Conservation (phyloP, 1,284 basidiomycete genomes). For the Tilletia walkeri region DNA sequence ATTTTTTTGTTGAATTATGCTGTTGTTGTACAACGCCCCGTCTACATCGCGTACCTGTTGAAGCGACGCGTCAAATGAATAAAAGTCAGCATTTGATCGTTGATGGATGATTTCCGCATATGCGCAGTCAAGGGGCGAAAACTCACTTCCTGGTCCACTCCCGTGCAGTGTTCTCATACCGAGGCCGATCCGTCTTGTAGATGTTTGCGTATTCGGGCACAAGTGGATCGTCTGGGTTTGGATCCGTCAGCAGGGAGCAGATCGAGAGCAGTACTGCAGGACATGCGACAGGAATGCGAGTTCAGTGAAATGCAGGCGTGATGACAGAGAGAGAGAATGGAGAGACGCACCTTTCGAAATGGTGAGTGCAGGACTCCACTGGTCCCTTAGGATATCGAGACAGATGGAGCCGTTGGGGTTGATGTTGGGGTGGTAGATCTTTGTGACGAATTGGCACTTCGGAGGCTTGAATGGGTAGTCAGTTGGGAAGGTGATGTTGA, state of each 20-base stretch:
- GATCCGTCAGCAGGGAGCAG: slow-evolving; percentile 55
- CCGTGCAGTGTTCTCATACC: slow-evolving; percentile 55
- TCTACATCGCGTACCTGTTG: slow-evolving; percentile 14
- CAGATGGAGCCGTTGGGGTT: slow-evolving; percentile 98
- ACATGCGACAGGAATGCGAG: background rate
- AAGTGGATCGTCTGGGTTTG: slow-evolving; percentile 56
- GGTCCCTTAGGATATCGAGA: slow-evolving; percentile 92
- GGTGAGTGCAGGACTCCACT: slow-evolving; percentile 77
- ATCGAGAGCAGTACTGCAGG: slow-evolving; percentile 48
- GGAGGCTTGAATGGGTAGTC: slow-evolving; percentile 67
- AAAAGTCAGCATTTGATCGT: background rate
- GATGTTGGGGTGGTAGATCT: slow-evolving; percentile 90
- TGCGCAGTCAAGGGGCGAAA: no score
- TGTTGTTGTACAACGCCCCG: no score
- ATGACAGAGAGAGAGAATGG: background rate
- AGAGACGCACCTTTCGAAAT: slow-evolving; percentile 83
- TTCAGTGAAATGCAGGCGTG: background rate
- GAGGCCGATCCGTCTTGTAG: slow-evolving; percentile 54
- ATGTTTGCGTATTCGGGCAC: slow-evolving; percentile 55
- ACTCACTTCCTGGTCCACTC: slow-evolving; percentile 56
- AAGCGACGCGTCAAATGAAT: background rate
- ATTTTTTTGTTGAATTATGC: no score
- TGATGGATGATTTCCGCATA: background rate
- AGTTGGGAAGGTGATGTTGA: slow-evolving; percentile 72
- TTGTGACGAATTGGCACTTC: slow-evolving; percentile 98